Evolutionary conservation across 73 alveolate species (phyloP), one percentile per base, ranked within the genome.

Genomic region (Durusdinium trenchii): DNA sequence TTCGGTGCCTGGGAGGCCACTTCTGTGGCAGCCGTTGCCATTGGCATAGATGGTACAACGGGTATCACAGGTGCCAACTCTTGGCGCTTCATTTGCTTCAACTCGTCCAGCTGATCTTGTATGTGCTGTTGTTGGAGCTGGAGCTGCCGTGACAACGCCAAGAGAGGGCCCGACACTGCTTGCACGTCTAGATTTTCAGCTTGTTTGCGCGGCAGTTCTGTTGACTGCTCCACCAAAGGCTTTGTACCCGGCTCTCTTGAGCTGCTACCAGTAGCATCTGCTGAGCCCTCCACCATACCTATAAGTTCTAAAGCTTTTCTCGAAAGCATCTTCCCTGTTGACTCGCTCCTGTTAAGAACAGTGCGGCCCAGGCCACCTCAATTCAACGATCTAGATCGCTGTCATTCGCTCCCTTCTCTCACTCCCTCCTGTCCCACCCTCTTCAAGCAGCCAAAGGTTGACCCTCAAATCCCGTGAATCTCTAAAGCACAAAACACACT

Each of bases 341-440:
- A n/a, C 40, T 62, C 96, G 43, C 85, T 89, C 14, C 96, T 85
- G 40, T 89, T 89, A 85, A 89, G 62, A 38, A 89, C 96, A 0
- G 86, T 46, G 28, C 96, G 96, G 50, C 96, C 96, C 51, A 89
- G 54, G 69, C 96, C 96, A 64, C 96, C 96, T 89, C 6, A 48
- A 46, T 12, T 45, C 45, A 9, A 38, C 46, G 85, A n/a, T n/a
- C n/a, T n/a, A n/a, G n/a, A n/a, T n/a, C n/a, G n/a, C n/a, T n/a
- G n/a, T n/a, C n/a, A n/a, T n/a, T n/a, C n/a, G n/a, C n/a, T n/a
- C n/a, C n/a, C n/a, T n/a, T n/a, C n/a, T n/a, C n/a, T n/a, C n/a
- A n/a, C n/a, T n/a, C n/a, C n/a, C n/a, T n/a, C n/a, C n/a, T n/a
- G n/a, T n/a, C n/a, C n/a, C n/a, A n/a, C n/a, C n/a, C n/a, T n/a